Evolutionary conservation across 2,329 filamentous ascomycete species (phyloP), one percentile per base, ranked within the genome.

Genomic region (Dothidotthia symphoricarpi): DNA sequence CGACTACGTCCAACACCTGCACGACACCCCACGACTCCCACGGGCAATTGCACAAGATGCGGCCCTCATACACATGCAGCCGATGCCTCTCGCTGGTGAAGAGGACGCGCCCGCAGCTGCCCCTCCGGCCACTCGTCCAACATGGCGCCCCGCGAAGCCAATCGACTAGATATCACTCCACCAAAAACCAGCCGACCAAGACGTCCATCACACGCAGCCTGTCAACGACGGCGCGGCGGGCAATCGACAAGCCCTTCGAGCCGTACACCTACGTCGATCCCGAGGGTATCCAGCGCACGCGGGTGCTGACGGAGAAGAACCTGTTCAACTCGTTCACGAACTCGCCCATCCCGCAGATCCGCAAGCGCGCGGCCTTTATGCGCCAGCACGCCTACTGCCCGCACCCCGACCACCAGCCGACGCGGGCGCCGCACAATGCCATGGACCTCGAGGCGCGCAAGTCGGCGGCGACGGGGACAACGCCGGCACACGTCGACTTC

Each of bases 331-430:
- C 88, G 8, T 95, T 93, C 67, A 87, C 88, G 24, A 77, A 84
- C 49, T 98, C 93, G 11, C 93, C 94, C 7, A 86, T 91, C 28
- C 85, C 88, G 26, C 85, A 86, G 45, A 96, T 98, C 49, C 82
- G 91, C 55, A 81, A 82, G 56, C 83, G 93, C 53, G 93, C 91
- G 17, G 86, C 86, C 8, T 94, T 88, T 59, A 97, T 97, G 70
- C 87, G 84, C 63, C 86, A 94, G 60, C 88, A 96, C 73, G 91
- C 91, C 11, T 86, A 88, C 67, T 98, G 93, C 61, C 88, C 93
- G 16, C 93, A 98, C 60, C 88, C 88, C 5, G 82, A 86, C 38
- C 93, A 98, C 66, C 82, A 83, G 54, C 80, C 83, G 38, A 90
- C 86, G 2, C 80, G 86, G 48, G 64, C 83, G 4, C 78, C 86